Conservation (phyloP, 257 asterid species). For the Plantago major region DNA sequence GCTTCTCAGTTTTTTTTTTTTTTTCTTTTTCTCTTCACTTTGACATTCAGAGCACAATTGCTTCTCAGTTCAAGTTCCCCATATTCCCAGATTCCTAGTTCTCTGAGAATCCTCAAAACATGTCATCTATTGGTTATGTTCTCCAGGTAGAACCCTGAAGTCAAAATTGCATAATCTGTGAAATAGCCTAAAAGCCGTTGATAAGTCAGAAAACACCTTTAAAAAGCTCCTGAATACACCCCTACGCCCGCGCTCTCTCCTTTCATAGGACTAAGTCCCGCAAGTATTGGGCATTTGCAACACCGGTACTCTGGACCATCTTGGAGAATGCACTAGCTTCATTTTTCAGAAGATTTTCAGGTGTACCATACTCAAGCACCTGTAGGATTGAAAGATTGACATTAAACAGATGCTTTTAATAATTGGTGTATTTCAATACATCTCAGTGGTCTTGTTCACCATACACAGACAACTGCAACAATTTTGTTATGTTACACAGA, state of each 20-base stretch:
- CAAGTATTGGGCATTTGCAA: slow-evolving; percentile 44
- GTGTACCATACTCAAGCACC: slow-evolving; percentile 39
- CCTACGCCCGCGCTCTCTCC: not conserved
- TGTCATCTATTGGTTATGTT: too few relatives aligned
- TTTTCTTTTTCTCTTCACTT: too few relatives aligned
- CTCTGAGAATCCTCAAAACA: too few relatives aligned
- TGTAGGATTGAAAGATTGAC: slow-evolving; percentile 2
- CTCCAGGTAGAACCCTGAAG: too few relatives aligned
- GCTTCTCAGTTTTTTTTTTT: too few relatives aligned
- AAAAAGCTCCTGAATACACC: too few relatives aligned
- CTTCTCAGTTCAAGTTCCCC: too few relatives aligned
- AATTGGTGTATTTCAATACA: not conserved
- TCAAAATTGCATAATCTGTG: too few relatives aligned
- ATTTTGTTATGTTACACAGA: not conserved
- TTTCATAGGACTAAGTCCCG: slow-evolving; percentile 32
- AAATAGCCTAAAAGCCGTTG: too few relatives aligned
- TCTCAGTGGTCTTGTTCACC: not conserved
- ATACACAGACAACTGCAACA: not conserved
- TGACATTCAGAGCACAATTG: too few relatives aligned
- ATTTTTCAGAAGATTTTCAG: slow-evolving; percentile 27
- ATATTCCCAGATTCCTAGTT: too few relatives aligned
- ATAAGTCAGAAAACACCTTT: too few relatives aligned
- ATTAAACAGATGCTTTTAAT: not conserved
- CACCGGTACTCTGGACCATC: slow-evolving; percentile 50
- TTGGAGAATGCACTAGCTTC: slow-evolving; percentile 39